phyloP scores from a whole-genome alignment of 805 yeast species.

The Wickerhamiella azyma region DNA sequence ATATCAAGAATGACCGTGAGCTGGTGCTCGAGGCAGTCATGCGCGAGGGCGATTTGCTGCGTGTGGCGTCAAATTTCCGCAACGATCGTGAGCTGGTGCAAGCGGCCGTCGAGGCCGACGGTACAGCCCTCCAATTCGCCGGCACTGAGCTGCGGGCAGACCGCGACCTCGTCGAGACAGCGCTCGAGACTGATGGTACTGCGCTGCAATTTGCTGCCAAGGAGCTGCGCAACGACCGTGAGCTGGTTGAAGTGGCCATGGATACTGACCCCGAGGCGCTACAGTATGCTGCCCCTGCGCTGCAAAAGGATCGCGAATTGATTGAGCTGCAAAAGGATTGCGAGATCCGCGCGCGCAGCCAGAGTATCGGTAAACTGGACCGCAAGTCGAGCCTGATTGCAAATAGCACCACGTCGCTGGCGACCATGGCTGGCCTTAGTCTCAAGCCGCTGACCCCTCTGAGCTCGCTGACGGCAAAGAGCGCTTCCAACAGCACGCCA shows the following conservation, averaged over 20 bases:
- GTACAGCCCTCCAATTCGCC: conserved; percentile 5
- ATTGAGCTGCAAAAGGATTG: conserved; percentile 5
- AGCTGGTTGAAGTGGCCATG: conserved; percentile 5
- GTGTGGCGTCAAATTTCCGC: conserved; percentile 1
- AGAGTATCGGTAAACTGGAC: background rate
- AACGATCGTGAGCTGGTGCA: conserved; percentile 7
- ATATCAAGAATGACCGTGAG: conserved; percentile 4
- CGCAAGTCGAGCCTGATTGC: conserved; percentile 7
- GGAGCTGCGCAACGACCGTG: conserved; percentile 8
- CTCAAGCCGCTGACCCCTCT: conserved; percentile 2
- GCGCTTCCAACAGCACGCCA: background rate
- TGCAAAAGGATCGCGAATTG: background rate
- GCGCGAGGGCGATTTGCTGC: conserved; percentile 7
- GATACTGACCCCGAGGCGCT: conserved; percentile 6
- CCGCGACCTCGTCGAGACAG: conserved; percentile 7
- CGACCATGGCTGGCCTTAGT: conserved; percentile 4
- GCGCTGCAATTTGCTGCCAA: conserved; percentile 6
- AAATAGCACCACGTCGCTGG: conserved; percentile 6
- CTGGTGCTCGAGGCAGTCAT: conserved; percentile 6
- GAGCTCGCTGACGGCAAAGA: conserved; percentile 1
- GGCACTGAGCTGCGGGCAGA: conserved; percentile 2
- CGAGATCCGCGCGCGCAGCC: conserved; percentile 2
- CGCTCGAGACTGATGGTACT: conserved; percentile 1
- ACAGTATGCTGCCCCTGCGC: background rate
- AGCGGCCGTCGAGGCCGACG: conserved; percentile 7